These are phyloP conservation scores for Tuber umbilicatum DNA, from an alignment of 495 filamentous ascomycete genomes.

Conservation along the genomic window DNA sequence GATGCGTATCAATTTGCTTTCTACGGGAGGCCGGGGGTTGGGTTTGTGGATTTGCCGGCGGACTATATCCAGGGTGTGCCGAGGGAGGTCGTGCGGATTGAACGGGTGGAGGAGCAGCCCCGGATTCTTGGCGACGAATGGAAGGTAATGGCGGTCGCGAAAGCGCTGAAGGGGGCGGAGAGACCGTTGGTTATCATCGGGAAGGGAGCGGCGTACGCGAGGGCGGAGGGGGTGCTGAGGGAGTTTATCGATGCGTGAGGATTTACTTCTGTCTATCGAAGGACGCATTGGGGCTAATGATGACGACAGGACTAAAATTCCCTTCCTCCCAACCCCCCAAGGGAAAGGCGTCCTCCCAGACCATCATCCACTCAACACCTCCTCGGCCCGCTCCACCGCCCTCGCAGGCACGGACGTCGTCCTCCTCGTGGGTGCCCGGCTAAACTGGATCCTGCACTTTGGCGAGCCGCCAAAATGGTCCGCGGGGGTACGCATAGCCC, in stretches of 20 bases:
- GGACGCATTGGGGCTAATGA: not conserved
- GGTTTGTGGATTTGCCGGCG: constrained; percentile 58
- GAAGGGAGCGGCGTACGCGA: constrained; percentile 57
- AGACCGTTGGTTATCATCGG: constrained; percentile 56
- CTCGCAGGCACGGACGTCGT: constrained; percentile 56
- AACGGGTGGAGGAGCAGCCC: constrained; percentile 45
- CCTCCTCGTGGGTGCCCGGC: constrained; percentile 54
- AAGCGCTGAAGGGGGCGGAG: constrained; percentile 50
- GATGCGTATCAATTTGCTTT: constrained; percentile 54
- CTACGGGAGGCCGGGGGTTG: constrained; percentile 55
- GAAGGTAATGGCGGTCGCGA: constrained; percentile 46
- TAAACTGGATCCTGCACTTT: constrained; percentile 63
- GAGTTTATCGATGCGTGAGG: constrained; percentile 46
- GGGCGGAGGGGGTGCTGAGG: constrained; percentile 49
- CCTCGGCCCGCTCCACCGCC: constrained; percentile 55
- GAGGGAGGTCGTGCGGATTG: constrained; percentile 8
- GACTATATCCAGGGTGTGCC: constrained; percentile 49
- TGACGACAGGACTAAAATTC: constrained; percentile 46
- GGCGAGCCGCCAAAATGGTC: constrained; percentile 57
- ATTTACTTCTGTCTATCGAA: not conserved
- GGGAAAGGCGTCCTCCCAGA: constrained; percentile 59
- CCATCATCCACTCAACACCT: constrained; percentile 52
- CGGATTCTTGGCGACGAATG: constrained; percentile 46
- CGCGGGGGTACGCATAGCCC: constrained; percentile 50
- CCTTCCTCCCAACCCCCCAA: constrained; percentile 60